Base-by-base conservation (phyloP, 805 yeast species). In the Yarrowia sp. region DNA sequence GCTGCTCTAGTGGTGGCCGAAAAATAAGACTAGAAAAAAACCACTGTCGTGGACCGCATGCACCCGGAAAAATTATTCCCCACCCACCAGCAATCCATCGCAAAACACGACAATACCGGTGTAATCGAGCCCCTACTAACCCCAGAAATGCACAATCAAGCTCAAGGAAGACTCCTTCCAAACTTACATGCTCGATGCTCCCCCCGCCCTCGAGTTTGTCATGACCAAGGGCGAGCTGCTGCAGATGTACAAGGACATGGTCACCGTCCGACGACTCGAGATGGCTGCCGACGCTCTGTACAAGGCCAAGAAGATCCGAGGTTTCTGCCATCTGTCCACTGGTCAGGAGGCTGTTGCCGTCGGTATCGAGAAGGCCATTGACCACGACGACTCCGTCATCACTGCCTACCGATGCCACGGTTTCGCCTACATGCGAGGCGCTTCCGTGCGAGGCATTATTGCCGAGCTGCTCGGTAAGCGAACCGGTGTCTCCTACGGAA, bases 321-420 rank as follows among this genome's bases (percentile, higher is more conserved):
- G 99, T 72, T 95, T 95, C 87, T 95, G 99, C 81, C 99, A 95
- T 80, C 85, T 95, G 81, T 90, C 97, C 14, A 92, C 90, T 68
- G 99, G 99, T 74, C 99, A 95, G 82, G 99, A 95, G 82, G 99
- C 99, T 69, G 85, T 95, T 79, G 97, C 99, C 68, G 98, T 93
- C 68, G 99, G 99, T 78, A 92, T 95, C 71, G 99, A 95, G 82
- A 85, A 88, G 74, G 98, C 99, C 71, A 88, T 92, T 75, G 86
- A 89, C 71, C 82, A 82, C 69, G 79, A 87, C 71, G 99, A 95
- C 79, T 84, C 96, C 68, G 85, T 95, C 70, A 95, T 95, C 78
- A 95, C 99, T 65, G 90, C 98, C 36, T 95, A 95, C 83, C 87
- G 99, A 84, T 95, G 99, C 82, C 99, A 95, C 85, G 98, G 98